Conservation (phyloP, 495 filamentous ascomycete species). For the Thermochaetoides thermophila region DNA sequence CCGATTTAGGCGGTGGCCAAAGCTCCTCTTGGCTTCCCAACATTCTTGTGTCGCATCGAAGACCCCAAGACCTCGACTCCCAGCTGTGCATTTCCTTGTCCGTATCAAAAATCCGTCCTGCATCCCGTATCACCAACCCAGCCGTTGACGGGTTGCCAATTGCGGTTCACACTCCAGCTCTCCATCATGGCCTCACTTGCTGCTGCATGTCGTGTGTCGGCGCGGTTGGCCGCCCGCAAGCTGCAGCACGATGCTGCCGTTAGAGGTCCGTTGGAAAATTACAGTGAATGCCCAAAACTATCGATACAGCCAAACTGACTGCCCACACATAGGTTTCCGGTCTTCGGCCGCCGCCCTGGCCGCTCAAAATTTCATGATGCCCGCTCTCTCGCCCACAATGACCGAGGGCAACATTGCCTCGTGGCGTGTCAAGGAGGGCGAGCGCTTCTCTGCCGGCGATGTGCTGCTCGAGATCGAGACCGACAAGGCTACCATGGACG, state of each 20-base stretch:
- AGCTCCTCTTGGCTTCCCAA: constrained; percentile 3
- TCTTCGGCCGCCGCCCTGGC: constrained; percentile 42
- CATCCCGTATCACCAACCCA: constrained; percentile 3
- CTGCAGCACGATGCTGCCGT: constrained; percentile 33
- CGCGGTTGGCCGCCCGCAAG: constrained; percentile 30
- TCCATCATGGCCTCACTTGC: constrained; percentile 37
- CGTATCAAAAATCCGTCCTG: constrained; percentile 5
- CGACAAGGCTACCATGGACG: constrained; percentile 80
- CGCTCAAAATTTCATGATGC: constrained; percentile 72
- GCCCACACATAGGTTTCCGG: constrained; percentile 38
- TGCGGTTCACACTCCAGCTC: constrained; percentile 8
- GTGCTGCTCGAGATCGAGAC: constrained; percentile 78
- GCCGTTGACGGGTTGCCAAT: too few species aligned
- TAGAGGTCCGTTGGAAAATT: constrained; percentile 27
- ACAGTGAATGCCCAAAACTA: background rate
- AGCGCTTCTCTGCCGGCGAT: constrained; percentile 60
- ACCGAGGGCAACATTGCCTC: constrained; percentile 67
- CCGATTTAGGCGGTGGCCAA: constrained; percentile 1
- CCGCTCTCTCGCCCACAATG: constrained; percentile 76
- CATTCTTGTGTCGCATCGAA: too few species aligned
- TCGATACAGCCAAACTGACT: constrained; percentile 2
- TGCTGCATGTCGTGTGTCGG: constrained; percentile 34
- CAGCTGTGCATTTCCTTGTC: constrained; percentile 2
- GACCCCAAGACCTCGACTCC: too few species aligned
- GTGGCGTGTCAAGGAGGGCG: constrained; percentile 70